Conservation (phyloP, 2,329 filamentous ascomycete genomes). For the Fusarium sp. region DNA sequence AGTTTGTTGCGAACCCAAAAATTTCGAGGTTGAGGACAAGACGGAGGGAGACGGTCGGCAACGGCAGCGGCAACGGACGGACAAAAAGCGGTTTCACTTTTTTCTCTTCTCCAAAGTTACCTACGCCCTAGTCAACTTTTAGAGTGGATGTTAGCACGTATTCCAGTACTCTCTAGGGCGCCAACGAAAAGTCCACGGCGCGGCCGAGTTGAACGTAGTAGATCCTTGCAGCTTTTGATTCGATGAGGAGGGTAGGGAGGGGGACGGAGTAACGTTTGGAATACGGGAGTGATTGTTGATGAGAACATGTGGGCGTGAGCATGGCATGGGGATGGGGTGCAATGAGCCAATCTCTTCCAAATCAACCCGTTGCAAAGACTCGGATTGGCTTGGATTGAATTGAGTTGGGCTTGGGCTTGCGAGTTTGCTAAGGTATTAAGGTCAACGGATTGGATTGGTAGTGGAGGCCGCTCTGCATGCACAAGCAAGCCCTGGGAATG, state of each 20-base stretch:
- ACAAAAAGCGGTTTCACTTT: conserved; percentile 41
- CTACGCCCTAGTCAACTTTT: conserved; percentile 35
- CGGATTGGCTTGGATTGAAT: conserved; percentile 6
- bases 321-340: conserved; percentile 14
- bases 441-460: conserved; percentile 24
- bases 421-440: conserved; percentile 12
- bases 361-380: not conserved
- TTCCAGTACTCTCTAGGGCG: conserved; percentile 31
- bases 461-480: conserved; percentile 5
- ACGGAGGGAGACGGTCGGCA: conserved; percentile 36
- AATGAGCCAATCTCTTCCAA: conserved; percentile 5
- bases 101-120: conserved; percentile 30
- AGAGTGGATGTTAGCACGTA: conserved; percentile 39
- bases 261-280: conserved; percentile 40
- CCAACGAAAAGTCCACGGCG: conserved; percentile 48
- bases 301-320: conserved; percentile 5
- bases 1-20: conserved; percentile 31
- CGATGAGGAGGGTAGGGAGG: conserved; percentile 23
- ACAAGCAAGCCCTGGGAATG: conserved; percentile 2
- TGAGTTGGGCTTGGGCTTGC: not conserved
- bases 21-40: conserved; percentile 27
- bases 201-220: conserved; percentile 45
- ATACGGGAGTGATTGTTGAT: conserved; percentile 30
- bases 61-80: conserved; percentile 35
- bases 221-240: conserved; percentile 46